These are phyloP conservation scores for Amanita rimosa DNA, from an alignment of 768 basidiomycete species.

Conservation along the genomic window DNA sequence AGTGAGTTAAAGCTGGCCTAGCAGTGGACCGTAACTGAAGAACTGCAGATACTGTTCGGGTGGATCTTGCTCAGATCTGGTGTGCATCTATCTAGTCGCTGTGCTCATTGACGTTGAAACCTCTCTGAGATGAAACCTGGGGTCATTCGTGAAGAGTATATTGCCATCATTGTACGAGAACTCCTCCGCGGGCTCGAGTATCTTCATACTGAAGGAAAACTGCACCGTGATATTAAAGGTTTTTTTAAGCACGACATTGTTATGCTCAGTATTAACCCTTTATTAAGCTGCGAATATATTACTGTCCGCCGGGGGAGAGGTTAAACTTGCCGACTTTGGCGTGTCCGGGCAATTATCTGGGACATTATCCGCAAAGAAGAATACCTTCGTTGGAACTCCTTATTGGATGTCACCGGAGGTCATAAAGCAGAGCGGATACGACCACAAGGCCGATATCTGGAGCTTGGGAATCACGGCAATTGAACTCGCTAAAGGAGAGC, in stretches of 20 bases:
- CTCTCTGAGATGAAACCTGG: constrained; percentile 88
- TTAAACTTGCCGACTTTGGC: constrained; percentile 97
- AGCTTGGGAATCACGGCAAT: constrained; percentile 95
- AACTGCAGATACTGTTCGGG: constrained; percentile 82
- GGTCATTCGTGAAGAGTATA: constrained; percentile 96
- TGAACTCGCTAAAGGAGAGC: constrained; percentile 94
- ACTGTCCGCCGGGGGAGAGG: constrained; percentile 84
- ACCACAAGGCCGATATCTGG: constrained; percentile 99
- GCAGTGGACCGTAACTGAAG: constrained; percentile 6
- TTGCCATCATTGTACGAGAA: constrained; percentile 93
- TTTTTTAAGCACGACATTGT: neutral
- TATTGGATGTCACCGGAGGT: constrained; percentile 99
- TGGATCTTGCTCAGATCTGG: constrained; percentile 95
- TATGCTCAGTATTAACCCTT: constrained; percentile 2
- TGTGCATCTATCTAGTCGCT: constrained; percentile 21
- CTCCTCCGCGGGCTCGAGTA: constrained; percentile 90
- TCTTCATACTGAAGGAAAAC: constrained; percentile 89
- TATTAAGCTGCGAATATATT: constrained; percentile 84
- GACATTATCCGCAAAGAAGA: constrained; percentile 89
- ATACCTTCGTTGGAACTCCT: constrained; percentile 95
- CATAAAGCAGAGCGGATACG: constrained; percentile 99
- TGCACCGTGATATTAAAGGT: constrained; percentile 99
- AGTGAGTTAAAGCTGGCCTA: constrained; percentile 35
- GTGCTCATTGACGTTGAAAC: constrained; percentile 8
- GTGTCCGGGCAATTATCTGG: constrained; percentile 96